Percentiles rank a stretch among this genome's conserved stretches.
Conservation (phyloP, 148 eudicot genomes). For the Tetragonia tetragonoides region DNA sequence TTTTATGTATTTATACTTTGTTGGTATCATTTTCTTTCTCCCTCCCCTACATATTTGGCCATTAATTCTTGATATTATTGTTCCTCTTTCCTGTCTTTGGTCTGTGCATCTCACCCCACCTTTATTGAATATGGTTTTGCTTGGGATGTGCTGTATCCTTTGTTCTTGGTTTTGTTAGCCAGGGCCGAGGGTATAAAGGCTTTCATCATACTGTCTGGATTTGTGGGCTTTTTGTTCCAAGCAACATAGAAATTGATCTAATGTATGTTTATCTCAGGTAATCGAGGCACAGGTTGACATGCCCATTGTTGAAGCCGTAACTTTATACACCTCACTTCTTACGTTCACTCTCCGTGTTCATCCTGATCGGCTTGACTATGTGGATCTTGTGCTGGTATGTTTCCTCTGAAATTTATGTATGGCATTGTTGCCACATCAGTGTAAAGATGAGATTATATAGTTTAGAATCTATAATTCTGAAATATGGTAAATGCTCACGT, state of each 20-base stretch:
- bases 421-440: not conserved
- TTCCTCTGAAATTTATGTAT: slow-evolving; percentile 18
- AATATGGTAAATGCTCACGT: not conserved
- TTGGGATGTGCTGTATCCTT: not conserved
- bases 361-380: slow-evolving; percentile 98
- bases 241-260: not conserved
- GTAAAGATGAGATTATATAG: not conserved
- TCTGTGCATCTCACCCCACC: not conserved
- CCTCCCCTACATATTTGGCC: too few species aligned
- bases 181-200: not conserved
- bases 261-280: slow-evolving; percentile 50
- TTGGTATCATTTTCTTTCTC: too few species aligned
- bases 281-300: slow-evolving; percentile 94
- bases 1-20: too few species aligned
- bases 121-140: not conserved
- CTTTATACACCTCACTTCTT: slow-evolving; percentile 87
- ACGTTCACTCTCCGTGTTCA: slow-evolving; percentile 96
- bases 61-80: too few species aligned
- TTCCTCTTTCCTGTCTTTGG: not conserved
- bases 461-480: not conserved
- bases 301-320: slow-evolving; percentile 88
- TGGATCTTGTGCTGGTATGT: slow-evolving; percentile 97
- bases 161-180: not conserved
- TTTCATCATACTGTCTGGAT: not conserved
- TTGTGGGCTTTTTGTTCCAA: not conserved